These are phyloP conservation scores for Fraxinus baroniana DNA, from an alignment of 305 asterid genomes.

Conservation along the genomic window DNA sequence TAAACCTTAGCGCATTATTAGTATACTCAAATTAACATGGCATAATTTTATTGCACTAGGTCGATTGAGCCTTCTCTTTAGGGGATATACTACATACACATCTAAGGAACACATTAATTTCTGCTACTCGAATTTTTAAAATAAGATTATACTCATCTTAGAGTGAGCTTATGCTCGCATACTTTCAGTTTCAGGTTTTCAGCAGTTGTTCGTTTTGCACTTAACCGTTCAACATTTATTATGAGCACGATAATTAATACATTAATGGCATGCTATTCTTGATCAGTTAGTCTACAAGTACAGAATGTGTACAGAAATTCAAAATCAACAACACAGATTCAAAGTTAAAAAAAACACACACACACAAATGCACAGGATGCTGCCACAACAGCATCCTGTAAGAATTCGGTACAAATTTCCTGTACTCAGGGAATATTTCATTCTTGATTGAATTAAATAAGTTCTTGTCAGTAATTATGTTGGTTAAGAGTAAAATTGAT, in stretches of 20 bases:
- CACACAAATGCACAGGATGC: too few species aligned
- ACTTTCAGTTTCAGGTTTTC: background rate
- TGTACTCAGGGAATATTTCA: too few species aligned
- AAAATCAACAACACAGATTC: too few species aligned
- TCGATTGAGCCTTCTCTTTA: background rate
- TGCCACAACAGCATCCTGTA: too few species aligned
- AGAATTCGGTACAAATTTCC: too few species aligned
- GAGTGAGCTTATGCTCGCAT: background rate
- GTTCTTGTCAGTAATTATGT: background rate
- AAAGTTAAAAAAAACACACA: too few species aligned
- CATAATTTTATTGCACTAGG: background rate
- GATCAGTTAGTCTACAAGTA: too few species aligned
- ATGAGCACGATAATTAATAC: background rate
- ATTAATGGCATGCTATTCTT: too few species aligned
- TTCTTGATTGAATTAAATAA: background rate
- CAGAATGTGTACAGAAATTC: too few species aligned
- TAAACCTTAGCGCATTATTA: too few species aligned
- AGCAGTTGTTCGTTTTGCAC: background rate
- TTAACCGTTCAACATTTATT: background rate
- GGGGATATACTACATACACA: background rate
- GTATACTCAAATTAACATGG: too few species aligned
- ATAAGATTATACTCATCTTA: background rate
- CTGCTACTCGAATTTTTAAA: background rate
- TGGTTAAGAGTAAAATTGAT: too few species aligned
- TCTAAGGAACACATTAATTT: background rate